Evolutionary conservation across 2,329 filamentous ascomycete species (phyloP).

Genomic region (Pestalotiopsis sp.): DNA sequence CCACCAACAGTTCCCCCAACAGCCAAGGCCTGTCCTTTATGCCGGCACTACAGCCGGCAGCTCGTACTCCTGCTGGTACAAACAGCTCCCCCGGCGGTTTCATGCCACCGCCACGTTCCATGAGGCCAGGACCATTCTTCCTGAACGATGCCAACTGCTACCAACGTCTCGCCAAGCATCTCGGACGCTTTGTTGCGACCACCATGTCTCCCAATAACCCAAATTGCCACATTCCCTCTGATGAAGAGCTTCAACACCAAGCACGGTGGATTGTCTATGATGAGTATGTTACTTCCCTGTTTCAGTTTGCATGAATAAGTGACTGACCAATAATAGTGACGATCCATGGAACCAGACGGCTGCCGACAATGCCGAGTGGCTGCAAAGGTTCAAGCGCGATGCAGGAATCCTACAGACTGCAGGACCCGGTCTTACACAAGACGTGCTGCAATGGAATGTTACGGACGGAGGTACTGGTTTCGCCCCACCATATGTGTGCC

Average conservation of each 20-base stretch:
- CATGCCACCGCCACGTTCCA: conserved; percentile 15
- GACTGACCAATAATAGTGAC: conserved; percentile 44
- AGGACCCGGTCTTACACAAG: conserved; percentile 51
- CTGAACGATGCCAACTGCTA: conserved; percentile 65
- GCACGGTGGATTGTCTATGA: conserved; percentile 66
- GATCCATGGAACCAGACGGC: conserved; percentile 68
- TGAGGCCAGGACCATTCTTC: conserved; percentile 45
- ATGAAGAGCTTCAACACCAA: conserved; percentile 66
- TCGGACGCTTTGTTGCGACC: conserved; percentile 54
- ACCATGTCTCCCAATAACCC: conserved; percentile 64
- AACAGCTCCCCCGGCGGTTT: background rate
- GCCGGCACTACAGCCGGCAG: conserved; percentile 11
- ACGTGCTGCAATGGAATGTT: conserved; percentile 46
- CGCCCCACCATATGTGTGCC: conserved; percentile 55
- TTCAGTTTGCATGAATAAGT: background rate
- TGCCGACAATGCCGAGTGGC: conserved; percentile 66
- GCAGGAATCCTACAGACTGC: conserved; percentile 52
- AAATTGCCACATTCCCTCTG: conserved; percentile 59
- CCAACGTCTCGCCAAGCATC: conserved; percentile 54
- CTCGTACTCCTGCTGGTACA: background rate
- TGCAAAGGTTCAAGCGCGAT: conserved; percentile 64
- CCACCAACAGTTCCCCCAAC: conserved; percentile 19
- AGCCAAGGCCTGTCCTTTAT: conserved; percentile 10
- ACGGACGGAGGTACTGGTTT: conserved; percentile 58
- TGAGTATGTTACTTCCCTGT: conserved; percentile 47